These are phyloP conservation scores for Annulohypoxylon bovei DNA, from an alignment of 495 filamentous ascomycete species.

Conservation along the genomic window DNA sequence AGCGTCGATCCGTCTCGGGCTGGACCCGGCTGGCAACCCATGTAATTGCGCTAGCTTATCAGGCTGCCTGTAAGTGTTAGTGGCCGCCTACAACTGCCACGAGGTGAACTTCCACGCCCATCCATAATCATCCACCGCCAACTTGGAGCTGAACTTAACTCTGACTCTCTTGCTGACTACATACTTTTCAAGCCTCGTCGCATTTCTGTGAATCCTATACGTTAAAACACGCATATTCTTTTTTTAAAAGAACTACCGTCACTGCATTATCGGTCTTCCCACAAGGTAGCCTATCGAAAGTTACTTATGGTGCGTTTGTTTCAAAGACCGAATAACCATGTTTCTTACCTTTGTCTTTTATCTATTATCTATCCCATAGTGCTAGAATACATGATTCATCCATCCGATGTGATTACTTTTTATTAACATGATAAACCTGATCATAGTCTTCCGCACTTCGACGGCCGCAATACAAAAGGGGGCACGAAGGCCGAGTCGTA, in stretches of 20 bases:
- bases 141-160: neutral
- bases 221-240: neutral
- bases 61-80: conserved; percentile 10
- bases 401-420: conserved; percentile 3
- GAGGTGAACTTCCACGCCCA: conserved; percentile 3
- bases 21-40: conserved; percentile 19
- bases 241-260: neutral
- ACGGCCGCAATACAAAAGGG: conserved; percentile 21
- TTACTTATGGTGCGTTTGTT: conserved; percentile 36
- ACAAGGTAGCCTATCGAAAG: conserved; percentile 4
- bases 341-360: neutral
- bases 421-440: conserved; percentile 23
- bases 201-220: conserved; percentile 7
- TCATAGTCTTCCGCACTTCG: conserved; percentile 25
- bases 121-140: conserved; percentile 20
- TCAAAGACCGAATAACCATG: neutral
- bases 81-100: conserved; percentile 26
- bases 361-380: neutral
- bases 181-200: conserved; percentile 14
- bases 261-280: neutral
- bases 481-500: conserved; percentile 28
- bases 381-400: conserved; percentile 1
- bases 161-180: neutral
- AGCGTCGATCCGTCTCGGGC: conserved; percentile 28
- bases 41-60: neutral